Conservation (phyloP, 495 filamentous ascomycete genomes). For the Aspergillus incahuasiensis region DNA sequence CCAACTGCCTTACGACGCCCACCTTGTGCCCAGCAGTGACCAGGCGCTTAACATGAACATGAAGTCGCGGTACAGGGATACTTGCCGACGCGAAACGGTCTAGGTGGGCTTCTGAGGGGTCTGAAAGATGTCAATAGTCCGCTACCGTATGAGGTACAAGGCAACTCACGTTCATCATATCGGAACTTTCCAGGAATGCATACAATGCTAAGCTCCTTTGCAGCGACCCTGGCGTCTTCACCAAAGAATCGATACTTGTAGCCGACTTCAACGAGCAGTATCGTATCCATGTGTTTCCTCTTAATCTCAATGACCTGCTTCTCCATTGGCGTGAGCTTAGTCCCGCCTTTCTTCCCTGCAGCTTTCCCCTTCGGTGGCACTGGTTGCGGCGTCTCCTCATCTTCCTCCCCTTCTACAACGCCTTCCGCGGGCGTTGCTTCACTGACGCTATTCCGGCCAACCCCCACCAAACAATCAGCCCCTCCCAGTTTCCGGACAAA, state of each 20-base stretch:
- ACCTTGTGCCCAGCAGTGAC: slow-evolving; percentile 93
- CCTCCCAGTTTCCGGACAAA: slow-evolving; percentile 88
- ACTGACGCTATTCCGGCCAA: slow-evolving; percentile 53
- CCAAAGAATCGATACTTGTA: slow-evolving; percentile 99
- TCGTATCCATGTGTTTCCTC: slow-evolving; percentile 79
- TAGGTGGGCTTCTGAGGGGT: slow-evolving; percentile 89
- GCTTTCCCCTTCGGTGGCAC: slow-evolving; percentile 50
- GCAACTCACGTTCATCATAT: slow-evolving; percentile 76
- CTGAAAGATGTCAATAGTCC: slow-evolving; percentile 12
- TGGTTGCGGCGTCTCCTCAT: slow-evolving; percentile 49
- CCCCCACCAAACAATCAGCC: slow-evolving; percentile 70
- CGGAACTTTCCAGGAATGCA: slow-evolving; percentile 95
- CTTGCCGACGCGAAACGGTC: slow-evolving; percentile 94
- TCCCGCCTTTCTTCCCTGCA: slow-evolving; percentile 57
- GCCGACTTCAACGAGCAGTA: slow-evolving; percentile 89
- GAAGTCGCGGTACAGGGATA: slow-evolving; percentile 86
- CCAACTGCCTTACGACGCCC: slow-evolving; percentile 91
- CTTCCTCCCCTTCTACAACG: slow-evolving; percentile 48
- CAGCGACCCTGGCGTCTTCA: slow-evolving; percentile 88
- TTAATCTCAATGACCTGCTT: slow-evolving; percentile 92
- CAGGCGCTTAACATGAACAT: slow-evolving; percentile 92
- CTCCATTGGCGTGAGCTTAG: slow-evolving; percentile 92
- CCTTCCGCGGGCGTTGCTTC: slow-evolving; percentile 54
- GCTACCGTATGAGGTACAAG: neutral
- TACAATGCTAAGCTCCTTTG: slow-evolving; percentile 89